phyloP scores from a whole-genome alignment of 176 grass and related monocot genomes.

The Thinopyrum elongatum region DNA sequence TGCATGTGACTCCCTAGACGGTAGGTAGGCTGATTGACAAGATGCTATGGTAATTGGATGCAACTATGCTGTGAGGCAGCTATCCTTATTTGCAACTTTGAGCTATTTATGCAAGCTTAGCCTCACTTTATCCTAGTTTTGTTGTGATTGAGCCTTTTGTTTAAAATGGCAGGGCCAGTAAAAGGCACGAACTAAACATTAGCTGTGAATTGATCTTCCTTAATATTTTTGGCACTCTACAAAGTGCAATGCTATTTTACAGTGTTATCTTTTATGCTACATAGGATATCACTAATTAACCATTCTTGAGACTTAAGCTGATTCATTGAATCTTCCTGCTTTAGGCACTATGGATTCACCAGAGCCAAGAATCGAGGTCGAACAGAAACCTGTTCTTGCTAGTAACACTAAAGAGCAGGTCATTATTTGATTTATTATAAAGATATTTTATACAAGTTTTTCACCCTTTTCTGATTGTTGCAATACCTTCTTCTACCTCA shows the following conservation, averaged over 20 bases:
- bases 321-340: constrained; percentile 13
- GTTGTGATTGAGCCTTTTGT: not conserved
- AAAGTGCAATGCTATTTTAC: not conserved
- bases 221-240: not conserved
- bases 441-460: not conserved
- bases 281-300: not conserved
- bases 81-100: not conserved
- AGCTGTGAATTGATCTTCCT: not conserved
- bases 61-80: not conserved
- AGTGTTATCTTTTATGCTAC: not conserved
- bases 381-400: constrained; percentile 30
- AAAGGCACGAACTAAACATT: not conserved
- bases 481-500: constrained; percentile 11
- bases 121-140: not conserved
- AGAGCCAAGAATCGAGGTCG: constrained; percentile 33
- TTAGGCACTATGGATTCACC: constrained; percentile 49
- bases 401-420: constrained; percentile 56
- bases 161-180: not conserved
- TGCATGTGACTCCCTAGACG: not conserved
- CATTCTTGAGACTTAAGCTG: not conserved
- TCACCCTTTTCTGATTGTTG: not conserved
- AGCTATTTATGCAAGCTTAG: not conserved
- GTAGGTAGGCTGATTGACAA: not conserved
- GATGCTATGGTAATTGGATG: not conserved
- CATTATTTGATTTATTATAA: constrained; percentile 1